A percentile compares a stretch with the other conserved stretches of the same genome.
Conservation (phyloP, 2,329 filamentous ascomycete genomes). For the Alternaria novae-zelandiae region DNA sequence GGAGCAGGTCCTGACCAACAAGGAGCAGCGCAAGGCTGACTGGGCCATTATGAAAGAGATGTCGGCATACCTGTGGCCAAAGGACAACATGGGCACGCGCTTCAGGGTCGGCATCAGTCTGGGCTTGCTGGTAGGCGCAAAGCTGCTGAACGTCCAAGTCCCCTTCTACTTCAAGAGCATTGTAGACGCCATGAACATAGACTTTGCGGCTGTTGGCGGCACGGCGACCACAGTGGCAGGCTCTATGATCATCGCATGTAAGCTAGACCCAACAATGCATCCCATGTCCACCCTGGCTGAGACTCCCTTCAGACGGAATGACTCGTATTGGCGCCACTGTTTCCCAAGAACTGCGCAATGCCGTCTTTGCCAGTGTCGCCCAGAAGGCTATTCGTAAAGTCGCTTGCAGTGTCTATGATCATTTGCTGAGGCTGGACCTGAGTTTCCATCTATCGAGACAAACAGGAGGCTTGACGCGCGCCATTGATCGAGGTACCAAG, state of each 20-base stretch:
- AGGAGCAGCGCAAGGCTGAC: slow-evolving; percentile 94
- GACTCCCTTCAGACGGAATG: slow-evolving; percentile 67
- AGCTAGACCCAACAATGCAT: slow-evolving; percentile 36
- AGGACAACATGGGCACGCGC: slow-evolving; percentile 82
- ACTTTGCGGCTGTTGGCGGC: slow-evolving; percentile 83
- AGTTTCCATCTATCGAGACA: slow-evolving; percentile 94
- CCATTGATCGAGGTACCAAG: slow-evolving; percentile 96
- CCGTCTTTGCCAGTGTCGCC: slow-evolving; percentile 94
- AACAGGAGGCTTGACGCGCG: slow-evolving; percentile 90
- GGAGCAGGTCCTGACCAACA: slow-evolving; percentile 70
- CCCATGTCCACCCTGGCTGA: slow-evolving; percentile 9
- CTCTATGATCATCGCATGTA: slow-evolving; percentile 87
- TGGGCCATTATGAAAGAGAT: slow-evolving; percentile 99
- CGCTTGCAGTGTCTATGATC: slow-evolving; percentile 89
- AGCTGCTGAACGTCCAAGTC: slow-evolving; percentile 93
- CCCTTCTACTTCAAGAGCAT: slow-evolving; percentile 99
- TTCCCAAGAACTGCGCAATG: slow-evolving; percentile 93
- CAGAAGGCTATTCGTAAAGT: slow-evolving; percentile 95
- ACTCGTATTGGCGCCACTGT: slow-evolving; percentile 87
- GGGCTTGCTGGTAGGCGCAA: slow-evolving; percentile 82
- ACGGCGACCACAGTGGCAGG: slow-evolving; percentile 89
- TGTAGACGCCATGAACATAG: slow-evolving; percentile 96
- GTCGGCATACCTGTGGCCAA: slow-evolving; percentile 95
- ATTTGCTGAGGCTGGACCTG: slow-evolving; percentile 85
- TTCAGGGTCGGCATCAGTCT: slow-evolving; percentile 86